Percentiles rank a stretch among this genome's conserved stretches.
Conservation (phyloP, 495 filamentous ascomycete genomes). For the Bacidia rubella region DNA sequence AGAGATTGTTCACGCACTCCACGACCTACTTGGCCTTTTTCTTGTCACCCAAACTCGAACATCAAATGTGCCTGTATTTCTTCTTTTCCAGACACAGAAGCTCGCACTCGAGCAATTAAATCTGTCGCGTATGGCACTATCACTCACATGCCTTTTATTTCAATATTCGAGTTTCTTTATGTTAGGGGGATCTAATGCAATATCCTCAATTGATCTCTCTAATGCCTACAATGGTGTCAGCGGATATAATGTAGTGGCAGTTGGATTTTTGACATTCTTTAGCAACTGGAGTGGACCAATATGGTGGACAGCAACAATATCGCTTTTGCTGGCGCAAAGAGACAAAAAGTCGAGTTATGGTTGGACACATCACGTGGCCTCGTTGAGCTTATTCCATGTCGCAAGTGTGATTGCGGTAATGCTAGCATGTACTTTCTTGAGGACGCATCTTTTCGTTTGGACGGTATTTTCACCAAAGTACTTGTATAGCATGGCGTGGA, state of each 20-base stretch:
- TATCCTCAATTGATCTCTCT: constrained; percentile 74
- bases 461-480: constrained; percentile 98
- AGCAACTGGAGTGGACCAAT: constrained; percentile 87
- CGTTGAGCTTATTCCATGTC: constrained; percentile 54
- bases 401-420: constrained; percentile 57
- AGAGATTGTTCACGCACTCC: constrained; percentile 24
- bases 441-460: constrained; percentile 96
- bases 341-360: neutral
- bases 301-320: constrained; percentile 61
- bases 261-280: constrained; percentile 69
- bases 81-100: constrained; percentile 51
- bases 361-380: constrained; percentile 35
- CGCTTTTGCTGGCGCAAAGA: constrained; percentile 36
- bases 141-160: constrained; percentile 49
- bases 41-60: constrained; percentile 74
- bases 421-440: constrained; percentile 69
- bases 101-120: constrained; percentile 34
- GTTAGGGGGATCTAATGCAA: constrained; percentile 82
- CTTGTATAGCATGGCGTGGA: constrained; percentile 82
- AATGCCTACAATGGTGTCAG: constrained; percentile 73
- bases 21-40: constrained; percentile 61
- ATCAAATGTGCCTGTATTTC: constrained; percentile 71
- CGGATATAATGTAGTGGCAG: constrained; percentile 50
- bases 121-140: constrained; percentile 41
- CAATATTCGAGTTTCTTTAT: constrained; percentile 77